Base-by-base conservation (phyloP, 2,329 filamentous ascomycete species). In the Ascochyta lentis region DNA sequence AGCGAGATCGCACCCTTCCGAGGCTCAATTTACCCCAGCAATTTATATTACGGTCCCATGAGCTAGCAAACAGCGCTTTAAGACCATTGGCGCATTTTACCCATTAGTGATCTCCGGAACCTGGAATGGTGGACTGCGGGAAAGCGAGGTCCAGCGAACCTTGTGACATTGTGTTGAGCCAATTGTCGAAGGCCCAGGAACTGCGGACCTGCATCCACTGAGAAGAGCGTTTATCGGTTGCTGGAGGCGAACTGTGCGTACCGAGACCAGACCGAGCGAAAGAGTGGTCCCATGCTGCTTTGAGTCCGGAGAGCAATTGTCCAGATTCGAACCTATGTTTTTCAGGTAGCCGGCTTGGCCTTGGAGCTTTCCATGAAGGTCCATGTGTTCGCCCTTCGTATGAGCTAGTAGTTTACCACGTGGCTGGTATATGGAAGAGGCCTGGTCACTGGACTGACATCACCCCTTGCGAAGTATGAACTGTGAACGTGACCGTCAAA, bases 1-100 rank as follows among this genome's bases (percentile, higher is more conserved):
- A 33, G 49, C 49, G 40, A 44, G 35, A 37, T 44, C 24, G 31
- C 16, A 49, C 37, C 45, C 26, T 37, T 31, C 42, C 45, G 35
- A 49, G 41, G 49, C 44, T 57, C 45, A 38, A 15, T 42, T 42
- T 53, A 53, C 48, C 54, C 54, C 54, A 49, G 49, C 45, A 53
- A 13, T 51, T 49, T 53, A 57, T 35, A 57, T 57, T 57, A 29
- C 7, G 9, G 19, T 19, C 41, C 23, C 29, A 33, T 37, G 35
- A 41, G 39, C 54, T 49, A 57, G 44, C 27, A 4, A 3, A 23
- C 12, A 12, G 6, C 12, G 9, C 8, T 15, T 5, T 12, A 8
- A 5, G n/a, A 27, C 49, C 34, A 57, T 57, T 57, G 54, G 54
- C 27, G 44, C 49, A 27, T 37, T 45, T 31, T 9, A 34, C 40